Evolutionary conservation across 139 green algal species (phyloP).

Genomic region (Tetraselmis striata): DNA sequence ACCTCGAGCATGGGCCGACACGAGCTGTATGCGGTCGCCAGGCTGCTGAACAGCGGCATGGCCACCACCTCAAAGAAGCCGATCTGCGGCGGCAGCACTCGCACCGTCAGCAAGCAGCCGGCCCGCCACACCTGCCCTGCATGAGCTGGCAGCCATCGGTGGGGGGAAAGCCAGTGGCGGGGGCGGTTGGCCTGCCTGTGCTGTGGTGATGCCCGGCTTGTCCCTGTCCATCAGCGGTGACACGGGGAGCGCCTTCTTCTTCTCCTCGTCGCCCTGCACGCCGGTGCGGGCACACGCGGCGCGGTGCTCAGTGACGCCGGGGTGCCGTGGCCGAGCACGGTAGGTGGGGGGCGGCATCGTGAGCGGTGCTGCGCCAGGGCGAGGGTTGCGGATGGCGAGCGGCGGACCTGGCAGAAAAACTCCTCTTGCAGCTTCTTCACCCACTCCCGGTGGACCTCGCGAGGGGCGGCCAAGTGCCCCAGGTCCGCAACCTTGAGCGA

Average conservation of each 20-base stretch:
- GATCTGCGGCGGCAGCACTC: conserved; percentile 23
- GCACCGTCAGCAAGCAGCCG: no score
- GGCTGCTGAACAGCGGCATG: conserved; percentile 50
- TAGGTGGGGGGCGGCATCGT: no score
- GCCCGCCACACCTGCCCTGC: no score
- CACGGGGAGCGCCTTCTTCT: conserved; percentile 27
- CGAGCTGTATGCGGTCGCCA: conserved; percentile 35
- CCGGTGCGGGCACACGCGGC: not conserved
- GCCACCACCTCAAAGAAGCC: conserved; percentile 65
- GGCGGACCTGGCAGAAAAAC: conserved; percentile 34
- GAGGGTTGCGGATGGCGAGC: no score
- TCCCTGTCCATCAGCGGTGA: conserved; percentile 54
- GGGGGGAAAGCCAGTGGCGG: not conserved
- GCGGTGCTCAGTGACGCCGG: no score
- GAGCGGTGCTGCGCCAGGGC: no score
- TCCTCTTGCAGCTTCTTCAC: conserved; percentile 53
- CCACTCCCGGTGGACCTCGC: conserved; percentile 51
- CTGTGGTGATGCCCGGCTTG: conserved; percentile 50
- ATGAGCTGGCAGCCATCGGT: no score
- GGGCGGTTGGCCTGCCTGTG: conserved; percentile 19
- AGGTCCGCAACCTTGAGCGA: conserved; percentile 54
- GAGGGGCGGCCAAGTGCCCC: conserved; percentile 38
- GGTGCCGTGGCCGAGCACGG: no score
- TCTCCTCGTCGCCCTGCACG: conserved; percentile 48
- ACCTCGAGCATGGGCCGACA: conserved; percentile 43